Base-by-base conservation (phyloP, 495 filamentous ascomycete genomes). In the Rusavskia elegans region DNA sequence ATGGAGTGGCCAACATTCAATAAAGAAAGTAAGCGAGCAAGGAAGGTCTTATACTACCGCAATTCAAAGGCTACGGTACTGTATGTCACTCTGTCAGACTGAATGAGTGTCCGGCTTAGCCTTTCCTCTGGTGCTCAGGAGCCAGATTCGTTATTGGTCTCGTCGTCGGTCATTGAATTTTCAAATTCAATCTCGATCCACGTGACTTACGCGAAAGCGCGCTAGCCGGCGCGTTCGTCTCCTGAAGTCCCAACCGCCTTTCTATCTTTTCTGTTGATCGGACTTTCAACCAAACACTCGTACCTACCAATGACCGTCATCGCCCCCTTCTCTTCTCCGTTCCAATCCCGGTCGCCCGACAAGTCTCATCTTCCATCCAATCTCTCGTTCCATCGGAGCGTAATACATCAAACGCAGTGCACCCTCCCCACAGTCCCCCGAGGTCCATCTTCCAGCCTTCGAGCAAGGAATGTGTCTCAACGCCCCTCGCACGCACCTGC, bases 391-490 rank as follows among this genome's bases (percentile, higher is more conserved):
- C 49, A 53, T 53, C 53, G 51, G 23, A 55, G 53, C 57, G 63
- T 46, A 19, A 61, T n/a, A 58, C 57, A 59, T 68, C 65, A 55
- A 55, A 66, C 69, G 77, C 81, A 80, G 66, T 60, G 55, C 80
- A 75, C 81, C 80, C 72, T 73, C 79, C 66, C 69, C 57, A 83
- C 71, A 84, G 81, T 80, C 68, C 69, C 74, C 79, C 80, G 79
- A 75, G 63, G 63, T 68, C 64, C 61, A 66, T 80, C 78, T 78
- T 81, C 76, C 71, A 56, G 45, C 55, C 23, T 49, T 62, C 49
- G 25, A 40, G 70, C 62, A 71, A 75, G 75, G 77, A 77, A 80
- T 76, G 77, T 42, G 40, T 73, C 61, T 61, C 46, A 53, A 57
- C 61, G 61, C 74, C 68, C 65, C 68, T 66, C 65, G 63, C 53